phyloP scores from a whole-genome alignment of 2,329 filamentous ascomycete genomes.

The Dichotomopilus funicola region DNA sequence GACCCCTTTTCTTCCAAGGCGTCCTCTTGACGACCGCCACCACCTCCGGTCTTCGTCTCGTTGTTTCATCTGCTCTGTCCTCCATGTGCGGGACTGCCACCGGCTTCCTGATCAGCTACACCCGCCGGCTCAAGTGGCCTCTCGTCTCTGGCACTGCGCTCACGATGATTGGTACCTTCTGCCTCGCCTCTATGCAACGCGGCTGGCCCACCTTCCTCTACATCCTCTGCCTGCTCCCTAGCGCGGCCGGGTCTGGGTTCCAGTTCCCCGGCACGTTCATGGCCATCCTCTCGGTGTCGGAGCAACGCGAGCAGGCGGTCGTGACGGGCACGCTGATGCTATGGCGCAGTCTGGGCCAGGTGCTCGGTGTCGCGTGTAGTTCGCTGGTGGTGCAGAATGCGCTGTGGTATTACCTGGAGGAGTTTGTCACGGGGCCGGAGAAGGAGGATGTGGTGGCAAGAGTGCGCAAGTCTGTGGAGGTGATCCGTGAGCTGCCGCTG shows the following conservation, averaged over 20 bases:
- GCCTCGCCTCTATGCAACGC: constrained; percentile 44
- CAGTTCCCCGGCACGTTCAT: constrained; percentile 60
- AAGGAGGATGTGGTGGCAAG: constrained; percentile 49
- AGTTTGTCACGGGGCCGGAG: constrained; percentile 51
- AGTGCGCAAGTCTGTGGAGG: constrained; percentile 50
- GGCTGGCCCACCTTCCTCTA: constrained; percentile 48
- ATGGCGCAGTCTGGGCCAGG: constrained; percentile 63
- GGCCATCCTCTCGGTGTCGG: constrained; percentile 52
- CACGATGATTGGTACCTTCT: constrained; percentile 44
- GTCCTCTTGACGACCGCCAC: constrained; percentile 65
- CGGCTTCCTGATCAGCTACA: constrained; percentile 56
- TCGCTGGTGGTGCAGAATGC: constrained; percentile 69
- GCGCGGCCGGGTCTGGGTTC: constrained; percentile 55
- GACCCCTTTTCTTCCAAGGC: constrained; percentile 68
- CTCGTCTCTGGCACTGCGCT: constrained; percentile 44
- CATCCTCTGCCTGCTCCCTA: constrained; percentile 50
- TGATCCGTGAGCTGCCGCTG: constrained; percentile 39
- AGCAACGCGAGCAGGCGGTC: constrained; percentile 58
- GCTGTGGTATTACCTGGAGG: constrained; percentile 52
- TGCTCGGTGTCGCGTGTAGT: constrained; percentile 66
- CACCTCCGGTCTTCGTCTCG: constrained; percentile 63
- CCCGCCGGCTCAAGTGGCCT: constrained; percentile 53
- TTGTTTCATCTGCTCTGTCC: constrained; percentile 53
- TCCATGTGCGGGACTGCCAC: constrained; percentile 50
- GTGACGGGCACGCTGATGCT: constrained; percentile 64